phyloP scores from a whole-genome alignment of 345 rosid genomes.

The Rhodamnia rubescens region DNA sequence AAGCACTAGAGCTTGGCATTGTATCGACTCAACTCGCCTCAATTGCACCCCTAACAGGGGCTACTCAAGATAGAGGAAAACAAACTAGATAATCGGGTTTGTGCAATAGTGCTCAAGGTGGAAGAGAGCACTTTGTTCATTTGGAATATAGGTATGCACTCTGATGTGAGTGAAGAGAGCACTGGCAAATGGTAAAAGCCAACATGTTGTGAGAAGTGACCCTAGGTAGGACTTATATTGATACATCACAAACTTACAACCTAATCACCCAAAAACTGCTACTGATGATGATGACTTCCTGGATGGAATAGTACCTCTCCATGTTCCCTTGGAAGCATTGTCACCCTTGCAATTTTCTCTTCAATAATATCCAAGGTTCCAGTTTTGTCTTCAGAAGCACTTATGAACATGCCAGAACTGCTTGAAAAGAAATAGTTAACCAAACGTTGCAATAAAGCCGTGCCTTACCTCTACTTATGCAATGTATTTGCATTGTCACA shows the following conservation, averaged over 20 bases:
- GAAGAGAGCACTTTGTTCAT: background rate
- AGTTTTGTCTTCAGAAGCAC: conserved; percentile 32
- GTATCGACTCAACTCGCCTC: background rate
- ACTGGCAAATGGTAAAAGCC: background rate
- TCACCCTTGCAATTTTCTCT: conserved; percentile 53
- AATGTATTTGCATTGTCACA: background rate
- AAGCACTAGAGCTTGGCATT: background rate
- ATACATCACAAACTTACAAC: background rate
- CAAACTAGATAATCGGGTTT: background rate
- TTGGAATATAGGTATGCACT: background rate
- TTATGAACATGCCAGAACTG: conserved; percentile 52
- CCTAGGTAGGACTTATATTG: background rate
- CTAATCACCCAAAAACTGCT: background rate
- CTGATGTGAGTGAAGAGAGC: background rate
- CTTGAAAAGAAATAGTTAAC: conserved; percentile 2
- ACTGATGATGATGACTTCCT: background rate
- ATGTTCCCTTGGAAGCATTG: conserved; percentile 37
- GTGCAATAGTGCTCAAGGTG: background rate
- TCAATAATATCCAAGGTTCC: conserved; percentile 44
- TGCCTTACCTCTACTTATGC: background rate
- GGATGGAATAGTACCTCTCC: conserved; percentile 32
- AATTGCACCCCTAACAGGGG: background rate
- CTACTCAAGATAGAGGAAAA: background rate
- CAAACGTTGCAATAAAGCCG: background rate
- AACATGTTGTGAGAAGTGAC: background rate